Base-by-base conservation (phyloP, 2,329 filamentous ascomycete species). In the Pseudonectria foliicola region DNA sequence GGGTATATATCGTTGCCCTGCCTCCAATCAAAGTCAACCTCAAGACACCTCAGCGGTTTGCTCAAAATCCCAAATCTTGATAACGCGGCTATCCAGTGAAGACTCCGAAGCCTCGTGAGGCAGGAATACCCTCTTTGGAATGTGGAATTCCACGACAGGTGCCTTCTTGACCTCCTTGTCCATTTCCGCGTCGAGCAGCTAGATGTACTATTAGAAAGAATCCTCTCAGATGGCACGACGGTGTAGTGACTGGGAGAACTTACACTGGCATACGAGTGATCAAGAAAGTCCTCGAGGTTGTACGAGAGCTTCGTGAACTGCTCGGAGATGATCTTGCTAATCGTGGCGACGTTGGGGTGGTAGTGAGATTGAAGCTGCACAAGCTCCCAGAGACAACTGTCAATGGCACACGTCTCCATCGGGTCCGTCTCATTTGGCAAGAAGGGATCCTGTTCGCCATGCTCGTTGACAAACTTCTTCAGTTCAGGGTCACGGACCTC, bases 251-350 rank as follows among this genome's bases (percentile, higher is more conserved):
- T 3, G 5, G 4, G 7, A 5, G 4, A 13, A 73, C 75, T 71
- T 73, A 82, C 81, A 55, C 78, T 85, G 51, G 70, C 76, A 61
- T 96, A 98, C 0, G 86, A 90, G 59, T 96, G 88, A 55, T 98
- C 92, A 31, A 96, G 65, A 61, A 98, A 98, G 56, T 98, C 92
- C 56, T 98, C 92, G n/a, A 95, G 65, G 50, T 88, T 92, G 62
- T 96, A 98, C 3, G 82, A 75, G 48, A 88, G 81, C 65, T 98
- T 98, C 3, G 92, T 98, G 59, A 96, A 98, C 59, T 96, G 92
- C 63, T 96, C 88, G 3, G 85, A 85, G 38, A 98, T 79, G 44
- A 98, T 95, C 61, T 88, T 92, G 29, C 88, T 83, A 48, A 98
- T 79, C 3, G 89, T 92, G 1, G 90, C 89, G 15, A 98, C 87